Evolutionary conservation across 1,139 yeast genomes (phyloP), one percentile per base, ranked within the genome.

Genomic region (Sugiyamaella sp.): DNA sequence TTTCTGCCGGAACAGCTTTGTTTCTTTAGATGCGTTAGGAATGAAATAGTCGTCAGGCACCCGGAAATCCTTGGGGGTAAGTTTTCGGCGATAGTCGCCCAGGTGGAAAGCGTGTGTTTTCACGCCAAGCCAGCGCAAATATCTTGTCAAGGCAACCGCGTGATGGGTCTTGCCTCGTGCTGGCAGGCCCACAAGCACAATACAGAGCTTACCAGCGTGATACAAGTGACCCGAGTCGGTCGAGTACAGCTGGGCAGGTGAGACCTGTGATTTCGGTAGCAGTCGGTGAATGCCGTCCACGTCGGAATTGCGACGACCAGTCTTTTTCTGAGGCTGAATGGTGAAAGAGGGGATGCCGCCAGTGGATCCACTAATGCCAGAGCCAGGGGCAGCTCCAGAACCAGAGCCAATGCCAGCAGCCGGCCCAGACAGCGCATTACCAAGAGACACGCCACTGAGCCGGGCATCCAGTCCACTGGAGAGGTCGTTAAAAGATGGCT

Each of bases 151-250:
- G 10, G 96, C 85, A 22, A 91, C 98, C 5, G 97, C 86, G 55
- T 91, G 78, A 68, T 91, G 93, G 1, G 99, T 93, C 69, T 93
- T 93, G 4, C 99, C 98, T 52, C 99, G 79, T 1, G 97, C 99
- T 0, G 99, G 99, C 57, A 91, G 77, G 0, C 99, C 99, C 4
- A 89, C 95, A 62, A 93, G 77, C 9, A 87, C 89, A 56, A 93
- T 86, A 66, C 96, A 84, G 51, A 93, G 85, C 66, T 90, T 89
- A 2, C 99, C 99, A 2, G 99, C 98, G 66, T 93, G 98, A 73
- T 89, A 93, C 64, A 95, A 76, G 58, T 89, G 78, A 0, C 97
- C 97, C 0, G 90, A 82, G 59, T 89, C 96, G 0, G 97, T 91
- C 12, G 95, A 84, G 67, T 91, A 91, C 51, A 90, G 75, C 71